phyloP scores from a whole-genome alignment of 1,284 basidiomycete genomes.

The Sanghuangporus baumii region DNA sequence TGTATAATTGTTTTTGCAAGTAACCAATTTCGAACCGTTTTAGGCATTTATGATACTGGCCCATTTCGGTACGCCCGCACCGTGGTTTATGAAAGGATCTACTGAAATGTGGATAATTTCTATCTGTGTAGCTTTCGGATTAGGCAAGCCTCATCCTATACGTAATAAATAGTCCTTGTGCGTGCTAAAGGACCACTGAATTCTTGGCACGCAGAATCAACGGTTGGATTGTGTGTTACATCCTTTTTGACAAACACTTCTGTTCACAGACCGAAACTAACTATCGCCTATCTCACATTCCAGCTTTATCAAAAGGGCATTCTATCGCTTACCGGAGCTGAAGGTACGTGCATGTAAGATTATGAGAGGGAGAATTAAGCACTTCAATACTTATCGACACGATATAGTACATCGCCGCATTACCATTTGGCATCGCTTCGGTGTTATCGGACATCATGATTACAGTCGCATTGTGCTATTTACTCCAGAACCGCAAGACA shows the following conservation, averaged over 20 bases:
- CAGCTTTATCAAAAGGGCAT: conserved; percentile 7
- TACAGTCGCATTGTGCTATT: conserved; percentile 32
- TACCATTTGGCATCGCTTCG: conserved; percentile 35
- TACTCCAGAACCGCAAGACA: conserved; percentile 31
- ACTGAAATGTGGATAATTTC: background rate
- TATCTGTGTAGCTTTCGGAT: conserved; percentile 30
- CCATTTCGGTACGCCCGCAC: conserved; percentile 32
- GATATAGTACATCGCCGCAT: conserved; percentile 22
- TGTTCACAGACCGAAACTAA: background rate
- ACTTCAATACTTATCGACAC: background rate
- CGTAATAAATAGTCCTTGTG: conserved; percentile 20
- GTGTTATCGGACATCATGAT: conserved; percentile 39
- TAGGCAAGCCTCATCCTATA: conserved; percentile 25
- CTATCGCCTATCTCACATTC: too few relatives aligned
- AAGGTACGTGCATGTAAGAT: conserved; percentile 1
- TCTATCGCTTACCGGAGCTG: conserved; percentile 7
- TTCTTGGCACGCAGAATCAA: conserved; percentile 21
- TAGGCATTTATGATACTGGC: conserved; percentile 31
- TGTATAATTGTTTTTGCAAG: background rate
- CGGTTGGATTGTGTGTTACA: conserved; percentile 10
- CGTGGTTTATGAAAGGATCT: background rate
- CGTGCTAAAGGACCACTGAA: background rate
- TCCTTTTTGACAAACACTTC: background rate
- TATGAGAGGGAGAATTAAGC: background rate
- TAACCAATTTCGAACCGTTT: background rate